A percentile compares a stretch with the other conserved stretches of the same genome.
Conservation (phyloP, 2,329 filamentous ascomycete genomes). For the Penicillium sp. region DNA sequence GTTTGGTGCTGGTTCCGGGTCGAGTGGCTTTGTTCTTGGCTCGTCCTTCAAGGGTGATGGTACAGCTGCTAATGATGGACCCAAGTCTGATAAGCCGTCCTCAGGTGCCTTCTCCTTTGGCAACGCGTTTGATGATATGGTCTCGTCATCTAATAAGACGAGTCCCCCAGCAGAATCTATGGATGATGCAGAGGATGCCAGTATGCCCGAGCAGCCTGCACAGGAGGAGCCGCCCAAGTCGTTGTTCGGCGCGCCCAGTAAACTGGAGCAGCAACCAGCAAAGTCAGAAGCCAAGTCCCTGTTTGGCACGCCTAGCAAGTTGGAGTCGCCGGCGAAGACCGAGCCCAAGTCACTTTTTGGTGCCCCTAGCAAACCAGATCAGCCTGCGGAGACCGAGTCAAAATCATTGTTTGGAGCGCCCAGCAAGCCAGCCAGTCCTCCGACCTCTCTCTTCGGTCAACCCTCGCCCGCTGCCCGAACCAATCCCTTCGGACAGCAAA, state of each 20-base stretch:
- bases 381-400: constrained; percentile 13
- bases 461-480: not conserved
- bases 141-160: constrained; percentile 34
- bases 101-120: constrained; percentile 39
- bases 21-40: constrained; percentile 41
- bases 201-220: constrained; percentile 17
- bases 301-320: not conserved
- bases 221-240: constrained; percentile 27
- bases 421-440: not conserved
- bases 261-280: constrained; percentile 13
- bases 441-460: not conserved
- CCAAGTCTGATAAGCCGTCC: constrained; percentile 38
- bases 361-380: constrained; percentile 24
- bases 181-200: constrained; percentile 36
- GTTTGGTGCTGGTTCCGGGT: constrained; percentile 22
- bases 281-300: constrained; percentile 13
- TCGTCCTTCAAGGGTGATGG: constrained; percentile 47
- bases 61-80: constrained; percentile 38
- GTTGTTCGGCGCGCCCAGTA: constrained; percentile 28
- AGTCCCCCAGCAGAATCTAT: constrained; percentile 37
- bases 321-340: constrained; percentile 19
- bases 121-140: constrained; percentile 39
- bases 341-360: constrained; percentile 30
- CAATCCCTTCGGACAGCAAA: not conserved
- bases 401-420: constrained; percentile 7